Evolutionary conservation across 1,284 basidiomycete genomes (phyloP).

Genomic region (Phenoliferia sp.): DNA sequence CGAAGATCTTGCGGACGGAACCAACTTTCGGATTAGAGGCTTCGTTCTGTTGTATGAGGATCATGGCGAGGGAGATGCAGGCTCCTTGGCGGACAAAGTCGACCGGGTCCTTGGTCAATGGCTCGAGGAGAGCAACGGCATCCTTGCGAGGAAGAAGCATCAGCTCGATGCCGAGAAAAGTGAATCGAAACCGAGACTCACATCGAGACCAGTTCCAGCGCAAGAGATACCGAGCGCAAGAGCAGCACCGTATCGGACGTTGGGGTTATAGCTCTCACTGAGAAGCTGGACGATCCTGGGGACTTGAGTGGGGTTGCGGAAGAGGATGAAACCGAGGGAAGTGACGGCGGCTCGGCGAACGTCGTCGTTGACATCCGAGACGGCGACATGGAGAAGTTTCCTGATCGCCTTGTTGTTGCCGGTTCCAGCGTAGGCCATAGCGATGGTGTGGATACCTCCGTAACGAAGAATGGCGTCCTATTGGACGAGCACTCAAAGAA

Average conservation of each 20-base stretch:
- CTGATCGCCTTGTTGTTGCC: conserved; percentile 87
- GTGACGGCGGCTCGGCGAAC: conserved; percentile 92
- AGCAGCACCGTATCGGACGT: conserved; percentile 91
- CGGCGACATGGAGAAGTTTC: conserved; percentile 84
- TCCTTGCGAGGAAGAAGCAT: conserved; percentile 50
- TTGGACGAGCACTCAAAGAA: neutral
- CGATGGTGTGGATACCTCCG: conserved; percentile 90
- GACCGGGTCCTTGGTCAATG: conserved; percentile 92
- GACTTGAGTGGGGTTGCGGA: conserved; percentile 90
- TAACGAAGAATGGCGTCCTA: conserved; percentile 93
- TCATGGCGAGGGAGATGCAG: conserved; percentile 88
- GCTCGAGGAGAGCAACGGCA: conserved; percentile 88
- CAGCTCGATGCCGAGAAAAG: neutral
- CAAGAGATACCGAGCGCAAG: conserved; percentile 91
- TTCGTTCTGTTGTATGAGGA: conserved; percentile 91
- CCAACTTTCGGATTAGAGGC: conserved; percentile 74
- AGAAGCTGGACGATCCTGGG: conserved; percentile 90
- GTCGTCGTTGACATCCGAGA: conserved; percentile 94
- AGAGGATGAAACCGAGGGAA: conserved; percentile 86
- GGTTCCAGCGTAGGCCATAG: conserved; percentile 89
- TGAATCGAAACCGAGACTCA: conserved; percentile 37
- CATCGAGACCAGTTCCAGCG: conserved; percentile 90
- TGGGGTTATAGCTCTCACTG: conserved; percentile 97
- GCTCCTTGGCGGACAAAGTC: conserved; percentile 98
- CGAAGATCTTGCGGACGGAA: conserved; percentile 71